phyloP scores from a whole-genome alignment of 176 grass and related monocot genomes.

The Oryza australiensis region DNA sequence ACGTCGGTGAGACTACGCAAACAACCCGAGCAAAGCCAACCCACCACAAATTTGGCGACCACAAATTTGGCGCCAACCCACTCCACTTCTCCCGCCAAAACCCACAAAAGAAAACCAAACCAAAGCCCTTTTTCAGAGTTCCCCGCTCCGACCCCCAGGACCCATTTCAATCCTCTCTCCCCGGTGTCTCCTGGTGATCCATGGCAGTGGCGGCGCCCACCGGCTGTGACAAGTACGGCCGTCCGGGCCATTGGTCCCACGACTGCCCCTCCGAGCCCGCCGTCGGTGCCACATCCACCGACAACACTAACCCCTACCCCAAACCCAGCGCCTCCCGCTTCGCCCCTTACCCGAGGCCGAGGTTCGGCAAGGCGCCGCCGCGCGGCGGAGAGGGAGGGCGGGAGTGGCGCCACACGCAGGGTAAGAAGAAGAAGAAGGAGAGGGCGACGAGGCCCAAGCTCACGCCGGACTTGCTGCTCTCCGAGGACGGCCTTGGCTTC shows the following conservation, averaged over 20 bases:
- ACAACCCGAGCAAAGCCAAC: no score
- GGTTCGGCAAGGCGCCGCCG: not conserved
- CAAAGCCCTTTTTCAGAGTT: no score
- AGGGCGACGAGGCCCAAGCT: constrained; percentile 64
- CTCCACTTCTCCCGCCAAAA: no score
- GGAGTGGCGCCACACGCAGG: not conserved
- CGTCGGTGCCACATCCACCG: not conserved
- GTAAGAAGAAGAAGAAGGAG: constrained; percentile 49
- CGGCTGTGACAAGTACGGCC: constrained; percentile 77
- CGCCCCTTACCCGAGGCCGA: constrained; percentile 30
- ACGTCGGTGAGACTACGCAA: no score
- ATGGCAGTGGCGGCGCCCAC: constrained; percentile 44
- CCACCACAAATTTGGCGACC: no score
- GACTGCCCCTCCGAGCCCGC: constrained; percentile 59
- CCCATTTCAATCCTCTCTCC: no score
- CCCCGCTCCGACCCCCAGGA: no score
- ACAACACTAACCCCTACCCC: constrained; percentile 27
- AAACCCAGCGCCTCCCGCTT: constrained; percentile 26
- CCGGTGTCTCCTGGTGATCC: not conserved
- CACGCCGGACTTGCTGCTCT: constrained; percentile 73
- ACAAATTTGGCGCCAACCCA: no score
- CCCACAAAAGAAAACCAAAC: no score
- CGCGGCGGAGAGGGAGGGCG: not conserved
- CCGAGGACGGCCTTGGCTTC: constrained; percentile 72
- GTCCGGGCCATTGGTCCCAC: constrained; percentile 80